A percentile compares a stretch with the other conserved stretches of the same genome.
Evolutionary conservation across 306 rosid genomes (phyloP).

Genomic region (Rosa persica): DNA sequence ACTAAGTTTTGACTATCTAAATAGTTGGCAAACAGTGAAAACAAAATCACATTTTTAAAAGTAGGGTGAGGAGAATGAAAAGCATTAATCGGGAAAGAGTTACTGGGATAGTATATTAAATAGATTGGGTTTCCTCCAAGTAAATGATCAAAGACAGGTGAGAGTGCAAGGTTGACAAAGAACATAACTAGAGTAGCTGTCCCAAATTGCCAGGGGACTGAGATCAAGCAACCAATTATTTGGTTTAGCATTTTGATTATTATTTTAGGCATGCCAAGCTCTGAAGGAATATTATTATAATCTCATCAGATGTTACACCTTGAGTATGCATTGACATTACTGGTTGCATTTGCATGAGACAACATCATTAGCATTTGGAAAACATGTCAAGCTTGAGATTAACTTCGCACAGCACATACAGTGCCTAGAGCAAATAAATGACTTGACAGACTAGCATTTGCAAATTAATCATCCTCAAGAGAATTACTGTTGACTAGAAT

Average conservation of each 20-base stretch:
- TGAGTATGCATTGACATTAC: background rate
- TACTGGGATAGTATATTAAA: background rate
- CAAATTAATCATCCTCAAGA: background rate
- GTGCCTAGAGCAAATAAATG: constrained; percentile 3
- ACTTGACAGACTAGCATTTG: background rate
- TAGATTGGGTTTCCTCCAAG: background rate
- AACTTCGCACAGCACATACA: constrained; percentile 1
- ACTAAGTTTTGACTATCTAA: background rate
- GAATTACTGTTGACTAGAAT: background rate
- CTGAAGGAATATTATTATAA: background rate
- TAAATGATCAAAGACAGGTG: background rate
- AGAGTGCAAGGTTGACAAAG: background rate
- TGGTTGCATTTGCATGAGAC: background rate
- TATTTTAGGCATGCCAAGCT: background rate
- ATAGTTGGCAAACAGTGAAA: background rate
- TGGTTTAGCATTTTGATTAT: background rate
- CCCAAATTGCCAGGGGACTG: background rate
- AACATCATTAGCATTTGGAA: background rate
- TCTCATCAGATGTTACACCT: background rate
- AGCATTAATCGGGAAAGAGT: background rate
- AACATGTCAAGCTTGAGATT: background rate
- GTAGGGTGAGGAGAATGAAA: background rate
- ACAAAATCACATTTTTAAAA: background rate
- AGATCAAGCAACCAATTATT: background rate
- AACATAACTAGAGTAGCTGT: background rate